Base-by-base conservation (phyloP, 495 filamentous ascomycete species). In the Penicillium steckii region DNA sequence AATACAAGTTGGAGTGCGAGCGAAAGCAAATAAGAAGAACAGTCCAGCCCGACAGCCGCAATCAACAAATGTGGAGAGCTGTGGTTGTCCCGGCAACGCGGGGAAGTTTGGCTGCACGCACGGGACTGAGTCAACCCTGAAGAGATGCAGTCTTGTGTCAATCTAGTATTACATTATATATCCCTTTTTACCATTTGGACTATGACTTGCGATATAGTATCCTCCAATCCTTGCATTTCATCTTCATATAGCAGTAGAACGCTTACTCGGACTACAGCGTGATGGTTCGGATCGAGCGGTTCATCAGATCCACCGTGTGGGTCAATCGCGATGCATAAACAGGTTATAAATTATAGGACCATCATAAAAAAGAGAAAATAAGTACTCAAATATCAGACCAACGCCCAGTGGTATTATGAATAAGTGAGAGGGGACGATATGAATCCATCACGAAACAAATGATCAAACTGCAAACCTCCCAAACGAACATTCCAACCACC, bases 271-370 rank as follows among this genome's bases (percentile, higher is more conserved):
- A n/a, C n/a, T n/a, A n/a, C 33, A 37, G 3, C 33, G 12, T n/a
- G 10, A 17, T 37, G 33, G n/a, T 37, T 37, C 33, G 33, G 15
- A 7, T 17, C 33, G 8, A 37, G 33, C 33, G 33, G 33, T 51
- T 50, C 52, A 30, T 59, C 61, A 46, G 54, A 15, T 15, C 33
- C 33, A 37, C 33, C n/a, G 6, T 4, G 33, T 37, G 33, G 33
- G 15, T 37, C 33, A 15, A 37, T 37, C n/a, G 33, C 33, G 8
- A 37, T 43, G 44, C 35, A 44, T 25, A 44, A 44, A 23, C 50
- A 42, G 41, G 18, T 46, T 25, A n/a, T 32, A 23, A 21, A 22
- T 46, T 44, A 45, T 25, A 13, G 43, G 23, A 45, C 27, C 26
- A 18, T 29, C 12, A 12, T 23, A 21, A 6, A 21, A 4, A 42